Conservation (phyloP, 352 stramenopile genomes). For the Phytophthora colocasiae region DNA sequence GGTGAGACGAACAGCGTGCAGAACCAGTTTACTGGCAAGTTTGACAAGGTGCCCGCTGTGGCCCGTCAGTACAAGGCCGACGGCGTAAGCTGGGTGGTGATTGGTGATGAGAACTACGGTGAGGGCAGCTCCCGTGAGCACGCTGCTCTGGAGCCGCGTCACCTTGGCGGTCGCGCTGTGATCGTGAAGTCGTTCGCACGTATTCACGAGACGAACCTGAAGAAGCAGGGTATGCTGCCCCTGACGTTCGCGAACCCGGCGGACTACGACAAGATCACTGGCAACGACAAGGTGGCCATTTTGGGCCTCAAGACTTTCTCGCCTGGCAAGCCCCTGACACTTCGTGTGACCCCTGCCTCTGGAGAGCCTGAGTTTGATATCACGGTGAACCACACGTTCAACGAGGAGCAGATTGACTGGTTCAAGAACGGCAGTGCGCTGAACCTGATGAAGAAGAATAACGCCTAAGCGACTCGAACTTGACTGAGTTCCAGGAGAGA, state of each 20-base stretch:
- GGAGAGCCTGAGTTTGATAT: conserved; percentile 84
- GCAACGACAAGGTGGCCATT: conserved; percentile 93
- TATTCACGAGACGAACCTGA: conserved; percentile 96
- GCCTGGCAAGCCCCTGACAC: conserved; percentile 87
- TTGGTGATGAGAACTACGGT: conserved; percentile 96
- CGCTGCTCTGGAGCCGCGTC: conserved; percentile 91
- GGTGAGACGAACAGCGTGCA: conserved; percentile 93
- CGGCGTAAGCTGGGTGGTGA: conserved; percentile 91
- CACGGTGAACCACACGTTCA: conserved; percentile 95
- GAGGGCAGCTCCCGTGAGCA: conserved; percentile 94
- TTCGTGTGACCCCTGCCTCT: conserved; percentile 78
- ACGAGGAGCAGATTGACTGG: conserved; percentile 95
- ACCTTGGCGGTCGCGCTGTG: conserved; percentile 91
- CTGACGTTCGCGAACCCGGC: conserved; percentile 92
- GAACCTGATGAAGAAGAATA: conserved; percentile 95
- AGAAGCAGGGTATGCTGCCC: conserved; percentile 96
- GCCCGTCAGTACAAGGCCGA: conserved; percentile 93
- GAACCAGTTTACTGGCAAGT: conserved; percentile 90
- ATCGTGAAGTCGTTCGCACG: conserved; percentile 95
- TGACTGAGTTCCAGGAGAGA: conserved; percentile 39
- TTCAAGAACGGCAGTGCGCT: conserved; percentile 94
- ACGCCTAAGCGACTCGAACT: conserved; percentile 50
- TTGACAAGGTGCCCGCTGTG: conserved; percentile 90
- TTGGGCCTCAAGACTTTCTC: conserved; percentile 85
- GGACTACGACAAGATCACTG: conserved; percentile 94